phyloP scores from a whole-genome alignment of 257 asterid species.

The Phtheirospermum japonicum region DNA sequence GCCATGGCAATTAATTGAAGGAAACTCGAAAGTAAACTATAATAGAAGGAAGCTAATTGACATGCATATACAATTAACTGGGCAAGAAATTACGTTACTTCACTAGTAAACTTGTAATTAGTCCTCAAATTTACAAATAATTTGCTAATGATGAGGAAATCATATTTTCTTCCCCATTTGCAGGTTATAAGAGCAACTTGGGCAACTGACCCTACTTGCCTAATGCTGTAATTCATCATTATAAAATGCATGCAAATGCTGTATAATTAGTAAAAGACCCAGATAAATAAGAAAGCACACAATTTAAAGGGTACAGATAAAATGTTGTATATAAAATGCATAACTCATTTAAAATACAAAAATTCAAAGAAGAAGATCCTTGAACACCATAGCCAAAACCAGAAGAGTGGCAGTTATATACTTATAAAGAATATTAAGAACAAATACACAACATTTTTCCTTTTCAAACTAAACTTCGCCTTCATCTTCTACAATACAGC shows the following conservation, averaged over 20 bases:
- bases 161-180: not conserved
- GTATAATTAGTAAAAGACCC: conserved; percentile 2
- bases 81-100: conserved; percentile 21
- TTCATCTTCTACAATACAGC: too few relatives aligned
- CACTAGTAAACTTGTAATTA: conserved; percentile 19
- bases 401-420: conserved; percentile 4
- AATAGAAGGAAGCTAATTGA: conserved; percentile 15
- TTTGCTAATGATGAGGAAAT: conserved; percentile 3
- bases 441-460: not conserved
- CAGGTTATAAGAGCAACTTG: conserved; percentile 2
- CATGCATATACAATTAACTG: not conserved
- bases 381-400: not conserved
- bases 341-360: not conserved
- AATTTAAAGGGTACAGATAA: conserved; percentile 7
- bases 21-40: not conserved
- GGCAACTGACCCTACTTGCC: conserved; percentile 1
- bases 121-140: conserved; percentile 15
- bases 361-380: not conserved
- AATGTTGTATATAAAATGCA: conserved; percentile 1
- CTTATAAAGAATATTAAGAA: not conserved
- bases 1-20: conserved; percentile 8
- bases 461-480: too few relatives aligned
- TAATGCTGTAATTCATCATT: not conserved
- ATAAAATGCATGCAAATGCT: conserved; percentile 1
- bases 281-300: conserved; percentile 1